A percentile compares a stretch with the other conserved stretches of the same genome.
These are phyloP conservation scores for Tillandsia leiboldiana DNA, from an alignment of 176 grass and related monocot genomes.

Conservation along the genomic window DNA sequence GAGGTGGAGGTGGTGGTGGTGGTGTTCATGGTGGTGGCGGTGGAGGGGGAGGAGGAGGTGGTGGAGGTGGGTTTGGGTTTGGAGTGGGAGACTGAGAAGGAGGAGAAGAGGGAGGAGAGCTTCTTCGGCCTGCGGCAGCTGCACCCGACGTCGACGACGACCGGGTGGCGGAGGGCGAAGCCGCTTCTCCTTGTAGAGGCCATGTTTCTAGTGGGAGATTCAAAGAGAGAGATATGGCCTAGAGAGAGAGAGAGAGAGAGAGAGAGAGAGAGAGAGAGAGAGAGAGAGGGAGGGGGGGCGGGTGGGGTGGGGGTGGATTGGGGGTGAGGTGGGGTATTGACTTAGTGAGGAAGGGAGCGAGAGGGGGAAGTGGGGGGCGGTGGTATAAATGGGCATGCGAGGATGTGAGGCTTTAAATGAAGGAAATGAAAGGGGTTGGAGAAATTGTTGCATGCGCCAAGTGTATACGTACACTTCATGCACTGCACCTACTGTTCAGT, in stretches of 20 bases:
- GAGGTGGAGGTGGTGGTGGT: conserved; percentile 37
- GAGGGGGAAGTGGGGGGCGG: conserved; percentile 6
- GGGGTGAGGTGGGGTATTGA: not conserved
- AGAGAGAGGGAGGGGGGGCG: not conserved
- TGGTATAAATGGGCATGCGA: conserved; percentile 15
- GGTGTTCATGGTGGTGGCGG: conserved; percentile 46
- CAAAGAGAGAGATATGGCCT: not conserved
- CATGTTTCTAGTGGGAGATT: not conserved
- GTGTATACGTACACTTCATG: not conserved
- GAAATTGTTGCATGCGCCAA: too few relatives aligned
- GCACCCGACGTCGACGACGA: conserved; percentile 89
- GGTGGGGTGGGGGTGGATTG: too few relatives aligned
- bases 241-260: not conserved
- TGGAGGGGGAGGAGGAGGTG: conserved; percentile 41
- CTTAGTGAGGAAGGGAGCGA: conserved; percentile 32
- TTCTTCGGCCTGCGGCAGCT: conserved; percentile 80
- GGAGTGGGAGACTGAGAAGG: conserved; percentile 5
- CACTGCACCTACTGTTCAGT: too few relatives aligned
- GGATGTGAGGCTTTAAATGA: conserved; percentile 6
- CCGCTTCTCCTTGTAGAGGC: conserved; percentile 23
- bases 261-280: not conserved
- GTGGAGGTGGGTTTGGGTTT: conserved; percentile 43
- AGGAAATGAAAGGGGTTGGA: conserved; percentile 30
- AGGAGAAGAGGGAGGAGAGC: conserved; percentile 40
- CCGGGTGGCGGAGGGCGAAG: conserved; percentile 54